Evolutionary conservation across 768 basidiomycete species (phyloP).

Genomic region (Podaxis mareebaensis): DNA sequence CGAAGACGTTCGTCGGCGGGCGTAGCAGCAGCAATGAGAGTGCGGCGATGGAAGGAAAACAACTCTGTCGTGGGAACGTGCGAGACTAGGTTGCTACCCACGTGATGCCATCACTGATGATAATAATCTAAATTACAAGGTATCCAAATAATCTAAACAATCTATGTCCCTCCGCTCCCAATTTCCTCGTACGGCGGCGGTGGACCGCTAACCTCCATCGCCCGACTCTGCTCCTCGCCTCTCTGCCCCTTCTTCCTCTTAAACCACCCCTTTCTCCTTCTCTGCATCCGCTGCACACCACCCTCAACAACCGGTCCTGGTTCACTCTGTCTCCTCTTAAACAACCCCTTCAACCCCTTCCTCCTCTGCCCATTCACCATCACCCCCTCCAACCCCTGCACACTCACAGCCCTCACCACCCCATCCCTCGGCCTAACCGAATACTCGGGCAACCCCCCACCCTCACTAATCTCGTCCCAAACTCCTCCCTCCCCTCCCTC

Average conservation of each 20-base stretch:
- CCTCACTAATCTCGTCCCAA: not conserved
- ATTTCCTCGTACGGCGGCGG: not conserved
- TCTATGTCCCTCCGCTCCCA: not conserved
- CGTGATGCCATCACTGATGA: not conserved
- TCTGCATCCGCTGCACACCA: not conserved
- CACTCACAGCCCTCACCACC: not conserved
- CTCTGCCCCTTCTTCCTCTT: not conserved
- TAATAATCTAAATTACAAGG: no score
- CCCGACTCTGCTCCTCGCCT: not conserved
- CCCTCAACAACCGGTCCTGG: not conserved
- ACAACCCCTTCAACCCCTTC: not conserved
- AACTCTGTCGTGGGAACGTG: not conserved
- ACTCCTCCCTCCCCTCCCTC: not conserved
- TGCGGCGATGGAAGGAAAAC: conserved; percentile 17
- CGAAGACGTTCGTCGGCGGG: conserved; percentile 9
- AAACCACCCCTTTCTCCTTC: not conserved
- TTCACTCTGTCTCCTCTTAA: not conserved
- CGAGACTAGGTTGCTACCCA: not conserved
- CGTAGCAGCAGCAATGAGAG: not conserved
- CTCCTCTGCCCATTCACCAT: not conserved
- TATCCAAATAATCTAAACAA: not conserved
- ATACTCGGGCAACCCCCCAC: conserved; percentile 3
- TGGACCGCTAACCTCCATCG: no score
- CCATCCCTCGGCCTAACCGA: not conserved
- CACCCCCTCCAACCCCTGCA: not conserved